phyloP scores from a whole-genome alignment of 2,329 filamentous ascomycete genomes.

The Nemania serpens region DNA sequence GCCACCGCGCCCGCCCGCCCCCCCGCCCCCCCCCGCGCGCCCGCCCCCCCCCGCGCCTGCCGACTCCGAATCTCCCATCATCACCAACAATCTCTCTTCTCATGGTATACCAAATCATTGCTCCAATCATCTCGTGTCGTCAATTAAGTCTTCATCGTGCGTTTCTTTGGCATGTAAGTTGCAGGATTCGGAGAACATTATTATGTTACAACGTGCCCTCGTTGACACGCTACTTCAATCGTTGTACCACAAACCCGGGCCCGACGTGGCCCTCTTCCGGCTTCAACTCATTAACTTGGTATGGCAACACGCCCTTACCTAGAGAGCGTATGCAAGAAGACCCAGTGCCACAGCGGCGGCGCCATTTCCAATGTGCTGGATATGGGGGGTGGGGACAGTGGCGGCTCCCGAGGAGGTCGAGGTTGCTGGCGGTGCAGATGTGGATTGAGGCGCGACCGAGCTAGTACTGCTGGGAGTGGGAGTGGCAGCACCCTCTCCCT shows the following conservation, averaged over 20 bases:
- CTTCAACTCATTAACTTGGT: slow-evolving; percentile 7
- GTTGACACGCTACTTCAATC: not conserved
- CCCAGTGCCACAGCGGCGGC: slow-evolving; percentile 56
- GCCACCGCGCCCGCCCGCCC: too few species aligned
- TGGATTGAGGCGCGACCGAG: slow-evolving; percentile 32
- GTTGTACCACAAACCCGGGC: not conserved
- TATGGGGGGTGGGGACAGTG: slow-evolving; percentile 32
- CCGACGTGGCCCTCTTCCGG: not conserved
- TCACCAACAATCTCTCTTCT: slow-evolving; percentile 2
- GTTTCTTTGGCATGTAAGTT: slow-evolving; percentile 4
- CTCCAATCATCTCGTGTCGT: slow-evolving; percentile 14
- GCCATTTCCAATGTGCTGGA: slow-evolving; percentile 49
- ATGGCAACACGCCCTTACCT: slow-evolving; percentile 31
- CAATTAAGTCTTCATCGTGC: slow-evolving; percentile 7
- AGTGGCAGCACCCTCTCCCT: slow-evolving; percentile 37
- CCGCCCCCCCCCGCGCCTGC: too few species aligned
- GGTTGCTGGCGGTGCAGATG: slow-evolving; percentile 28
- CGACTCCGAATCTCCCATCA: slow-evolving; percentile 12
- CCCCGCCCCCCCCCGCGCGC: too few species aligned
- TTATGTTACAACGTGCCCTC: slow-evolving; percentile 1
- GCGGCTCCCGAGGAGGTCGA: slow-evolving; percentile 35
- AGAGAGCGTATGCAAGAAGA: slow-evolving; percentile 58
- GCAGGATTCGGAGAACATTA: slow-evolving; percentile 3
- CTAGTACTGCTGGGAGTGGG: slow-evolving; percentile 38
- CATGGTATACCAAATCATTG: slow-evolving; percentile 23